Evolutionary conservation across 1,139 yeast species (phyloP).

Genomic region (Candida freyschussii): DNA sequence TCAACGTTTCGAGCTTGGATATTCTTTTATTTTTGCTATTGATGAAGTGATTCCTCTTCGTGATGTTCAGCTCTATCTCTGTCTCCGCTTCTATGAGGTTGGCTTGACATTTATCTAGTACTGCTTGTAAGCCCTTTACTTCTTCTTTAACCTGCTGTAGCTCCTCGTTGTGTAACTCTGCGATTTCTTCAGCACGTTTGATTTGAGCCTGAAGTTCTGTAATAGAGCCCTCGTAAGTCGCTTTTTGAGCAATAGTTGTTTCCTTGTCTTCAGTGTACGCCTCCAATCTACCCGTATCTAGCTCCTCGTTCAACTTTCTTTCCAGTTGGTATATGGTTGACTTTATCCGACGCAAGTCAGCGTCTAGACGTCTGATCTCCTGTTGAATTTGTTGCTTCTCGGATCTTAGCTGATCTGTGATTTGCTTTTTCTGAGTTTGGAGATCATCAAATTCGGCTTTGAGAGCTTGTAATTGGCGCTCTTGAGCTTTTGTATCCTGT

Average conservation of each 20-base stretch:
- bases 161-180: neutral
- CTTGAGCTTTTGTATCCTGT: constrained; percentile 3
- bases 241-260: constrained; percentile 26
- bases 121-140: constrained; percentile 23
- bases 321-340: constrained; percentile 24
- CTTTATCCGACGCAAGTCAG: constrained; percentile 3
- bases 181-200: constrained; percentile 10
- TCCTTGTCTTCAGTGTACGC: constrained; percentile 29
- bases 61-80: constrained; percentile 18
- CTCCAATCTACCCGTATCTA: constrained; percentile 36
- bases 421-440: constrained; percentile 3
- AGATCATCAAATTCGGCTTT: constrained; percentile 15
- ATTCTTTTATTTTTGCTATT: constrained; percentile 16
- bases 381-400: constrained; percentile 4
- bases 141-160: constrained; percentile 11
- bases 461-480: constrained; percentile 16
- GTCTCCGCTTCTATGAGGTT: constrained; percentile 23
- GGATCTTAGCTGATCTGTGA: neutral
- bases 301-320: constrained; percentile 31
- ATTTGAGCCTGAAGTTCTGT: constrained; percentile 26
- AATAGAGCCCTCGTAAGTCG: constrained; percentile 25
- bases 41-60: constrained; percentile 18
- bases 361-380: constrained; percentile 4
- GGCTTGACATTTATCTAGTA: constrained; percentile 15
- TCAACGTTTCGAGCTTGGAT: constrained; percentile 24